Conservation (phyloP, 2,329 filamentous ascomycete genomes). For the Botrytis elliptica region DNA sequence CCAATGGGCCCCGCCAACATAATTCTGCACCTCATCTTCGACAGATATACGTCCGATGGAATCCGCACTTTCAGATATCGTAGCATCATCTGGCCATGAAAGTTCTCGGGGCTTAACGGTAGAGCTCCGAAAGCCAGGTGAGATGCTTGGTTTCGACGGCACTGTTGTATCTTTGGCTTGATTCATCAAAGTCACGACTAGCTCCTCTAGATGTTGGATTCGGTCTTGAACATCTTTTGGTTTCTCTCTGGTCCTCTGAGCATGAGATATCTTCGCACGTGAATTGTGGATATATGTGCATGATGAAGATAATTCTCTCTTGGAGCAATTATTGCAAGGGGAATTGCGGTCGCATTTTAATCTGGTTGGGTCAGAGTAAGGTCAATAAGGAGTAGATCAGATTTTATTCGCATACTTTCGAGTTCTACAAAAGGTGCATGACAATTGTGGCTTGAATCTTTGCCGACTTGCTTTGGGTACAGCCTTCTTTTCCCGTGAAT, state of each 20-base stretch:
- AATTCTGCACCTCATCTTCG: slow-evolving; percentile 36
- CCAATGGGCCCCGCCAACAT: slow-evolving; percentile 18
- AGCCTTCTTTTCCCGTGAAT: background rate
- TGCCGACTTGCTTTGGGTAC: slow-evolving; percentile 23
- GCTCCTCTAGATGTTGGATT: slow-evolving; percentile 54
- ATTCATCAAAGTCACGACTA: slow-evolving; percentile 54
- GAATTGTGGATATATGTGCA: slow-evolving; percentile 52
- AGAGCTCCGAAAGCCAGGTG: background rate
- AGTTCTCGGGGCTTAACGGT: too few relatives aligned
- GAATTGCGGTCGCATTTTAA: slow-evolving; percentile 53
- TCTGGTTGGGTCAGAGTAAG: slow-evolving; percentile 22
- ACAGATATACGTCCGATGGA: slow-evolving; percentile 31
- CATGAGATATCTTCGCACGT: slow-evolving; percentile 27
- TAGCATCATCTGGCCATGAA: slow-evolving; percentile 4
- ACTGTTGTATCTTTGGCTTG: background rate
- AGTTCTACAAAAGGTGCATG: slow-evolving; percentile 34
- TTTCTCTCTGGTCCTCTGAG: slow-evolving; percentile 22
- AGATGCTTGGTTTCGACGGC: background rate
- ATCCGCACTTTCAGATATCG: slow-evolving; percentile 24
- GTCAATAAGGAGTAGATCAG: background rate
- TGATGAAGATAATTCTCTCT: slow-evolving; percentile 47
- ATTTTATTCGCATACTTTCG: slow-evolving; percentile 29
- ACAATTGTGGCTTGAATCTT: slow-evolving; percentile 35
- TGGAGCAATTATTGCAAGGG: slow-evolving; percentile 54
- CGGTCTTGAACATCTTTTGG: slow-evolving; percentile 52